Percentiles rank a stretch among this genome's conserved stretches.
phyloP scores from a whole-genome alignment of 1,284 basidiomycete species.

The Microbotryum saponariae region DNA sequence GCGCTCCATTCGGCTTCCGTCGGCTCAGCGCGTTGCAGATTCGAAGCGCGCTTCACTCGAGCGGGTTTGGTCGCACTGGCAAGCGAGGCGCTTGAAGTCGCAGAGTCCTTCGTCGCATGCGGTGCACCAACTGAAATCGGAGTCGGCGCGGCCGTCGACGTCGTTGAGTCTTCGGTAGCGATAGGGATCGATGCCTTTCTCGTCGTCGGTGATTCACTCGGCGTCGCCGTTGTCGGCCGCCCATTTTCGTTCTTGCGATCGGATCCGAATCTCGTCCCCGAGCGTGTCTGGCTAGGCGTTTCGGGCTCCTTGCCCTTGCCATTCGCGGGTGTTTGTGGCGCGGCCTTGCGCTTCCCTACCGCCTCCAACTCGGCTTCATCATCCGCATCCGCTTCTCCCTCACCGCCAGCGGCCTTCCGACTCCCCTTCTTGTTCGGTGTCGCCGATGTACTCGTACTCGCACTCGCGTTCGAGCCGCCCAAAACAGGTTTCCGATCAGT shows the following conservation, averaged over 20 bases:
- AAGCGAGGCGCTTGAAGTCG: not conserved
- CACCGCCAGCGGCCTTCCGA: constrained; percentile 1
- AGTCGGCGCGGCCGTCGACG: not conserved
- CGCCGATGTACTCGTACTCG: not conserved
- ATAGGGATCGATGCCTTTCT: not conserved
- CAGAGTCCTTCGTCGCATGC: too few relatives aligned
- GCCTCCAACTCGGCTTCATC: constrained; percentile 43
- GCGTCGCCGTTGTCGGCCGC: constrained; percentile 8
- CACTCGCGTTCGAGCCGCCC: not conserved
- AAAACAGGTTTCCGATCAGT: constrained; percentile 15
- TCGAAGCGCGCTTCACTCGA: constrained; percentile 12
- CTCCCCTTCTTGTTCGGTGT: constrained; percentile 39
- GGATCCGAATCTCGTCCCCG: not conserved
- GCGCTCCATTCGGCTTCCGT: constrained; percentile 31
- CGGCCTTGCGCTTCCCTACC: not conserved
- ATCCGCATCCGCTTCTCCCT: constrained; percentile 43
- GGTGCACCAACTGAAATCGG: not conserved
- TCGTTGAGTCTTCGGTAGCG: not conserved
- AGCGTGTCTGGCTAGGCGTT: too few relatives aligned
- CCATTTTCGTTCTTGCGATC: not conserved
- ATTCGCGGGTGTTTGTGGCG: not conserved
- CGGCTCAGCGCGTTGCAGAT: constrained; percentile 20
- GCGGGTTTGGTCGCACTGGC: not conserved
- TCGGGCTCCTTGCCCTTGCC: constrained; percentile 2
- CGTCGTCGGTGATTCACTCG: constrained; percentile 1